Percentiles rank a stretch among this genome's conserved stretches.
phyloP scores from a whole-genome alignment of 2,329 filamentous ascomycete species.

The Onygenales sp. region DNA sequence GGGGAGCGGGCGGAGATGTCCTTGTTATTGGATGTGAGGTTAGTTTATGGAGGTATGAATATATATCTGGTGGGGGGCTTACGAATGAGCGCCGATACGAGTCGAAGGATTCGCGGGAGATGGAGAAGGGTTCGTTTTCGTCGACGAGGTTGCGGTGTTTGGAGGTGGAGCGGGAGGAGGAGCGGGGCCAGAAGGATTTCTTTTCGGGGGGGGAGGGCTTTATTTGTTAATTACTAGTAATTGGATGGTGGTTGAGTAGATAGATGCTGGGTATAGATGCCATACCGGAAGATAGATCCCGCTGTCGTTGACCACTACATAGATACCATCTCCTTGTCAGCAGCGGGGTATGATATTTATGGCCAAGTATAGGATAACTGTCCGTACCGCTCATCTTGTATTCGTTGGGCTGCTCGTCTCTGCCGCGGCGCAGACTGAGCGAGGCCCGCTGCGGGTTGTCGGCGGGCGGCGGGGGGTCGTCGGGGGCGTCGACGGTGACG shows the following conservation, averaged over 20 bases:
- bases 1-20: slow-evolving; percentile 86
- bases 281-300: slow-evolving; percentile 87
- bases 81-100: slow-evolving; percentile 95
- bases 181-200: slow-evolving; percentile 64
- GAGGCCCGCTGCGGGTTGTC: slow-evolving; percentile 35
- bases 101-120: slow-evolving; percentile 93
- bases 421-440: slow-evolving; percentile 52
- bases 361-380: too few species aligned
- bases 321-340: slow-evolving; percentile 18
- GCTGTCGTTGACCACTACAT: slow-evolving; percentile 83
- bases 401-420: slow-evolving; percentile 59
- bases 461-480: slow-evolving; percentile 13
- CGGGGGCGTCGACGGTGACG: slow-evolving; percentile 42
- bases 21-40: slow-evolving; percentile 45
- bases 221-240: slow-evolving; percentile 10
- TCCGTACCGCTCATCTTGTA: slow-evolving; percentile 70
- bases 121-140: slow-evolving; percentile 88
- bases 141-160: slow-evolving; percentile 57
- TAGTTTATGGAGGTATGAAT: not conserved
- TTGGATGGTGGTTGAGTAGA: slow-evolving; percentile 8
- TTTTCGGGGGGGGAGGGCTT: slow-evolving; percentile 85
- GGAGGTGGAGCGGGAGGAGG: slow-evolving; percentile 40
- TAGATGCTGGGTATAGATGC: slow-evolving; percentile 16
- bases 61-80: slow-evolving; percentile 27
- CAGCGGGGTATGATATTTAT: not conserved